Evolutionary conservation across 441 rosid genomes (phyloP).

Genomic region (Eutrema salsugineum): DNA sequence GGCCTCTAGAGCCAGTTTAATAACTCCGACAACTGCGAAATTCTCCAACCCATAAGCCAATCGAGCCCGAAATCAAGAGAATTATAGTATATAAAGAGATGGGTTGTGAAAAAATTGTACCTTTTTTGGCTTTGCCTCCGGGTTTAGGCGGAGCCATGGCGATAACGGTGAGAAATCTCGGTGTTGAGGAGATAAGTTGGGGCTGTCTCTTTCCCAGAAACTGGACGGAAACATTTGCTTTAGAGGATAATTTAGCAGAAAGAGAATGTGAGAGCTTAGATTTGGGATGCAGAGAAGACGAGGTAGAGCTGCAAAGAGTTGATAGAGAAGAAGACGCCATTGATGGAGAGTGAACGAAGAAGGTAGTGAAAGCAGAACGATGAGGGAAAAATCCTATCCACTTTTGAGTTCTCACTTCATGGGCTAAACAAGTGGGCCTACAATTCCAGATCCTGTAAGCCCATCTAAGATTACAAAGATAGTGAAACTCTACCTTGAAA

Average conservation of each 20-base stretch:
- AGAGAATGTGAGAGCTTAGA: slow-evolving; percentile 5
- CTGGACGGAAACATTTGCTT: slow-evolving; percentile 31
- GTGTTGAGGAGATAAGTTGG: slow-evolving; percentile 34
- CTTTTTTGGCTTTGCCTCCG: slow-evolving; percentile 39
- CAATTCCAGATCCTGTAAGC: neutral
- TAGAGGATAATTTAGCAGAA: slow-evolving; percentile 27
- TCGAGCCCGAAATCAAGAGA: neutral
- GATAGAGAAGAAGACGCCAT: slow-evolving; percentile 38
- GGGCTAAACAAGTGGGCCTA: neutral
- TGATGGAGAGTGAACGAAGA: slow-evolving; percentile 4
- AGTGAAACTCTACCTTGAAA: too few relatives aligned
- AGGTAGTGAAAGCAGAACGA: neutral
- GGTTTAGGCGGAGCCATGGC: slow-evolving; percentile 43
- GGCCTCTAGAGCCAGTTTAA: slow-evolving; percentile 88
- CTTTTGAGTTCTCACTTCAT: slow-evolving; percentile 15
- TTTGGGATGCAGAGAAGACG: slow-evolving; percentile 15
- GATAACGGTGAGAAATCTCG: slow-evolving; percentile 37
- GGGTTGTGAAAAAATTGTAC: slow-evolving; percentile 9
- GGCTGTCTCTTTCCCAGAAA: slow-evolving; percentile 29
- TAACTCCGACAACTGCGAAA: slow-evolving; percentile 64
- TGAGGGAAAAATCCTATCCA: slow-evolving; percentile 24
- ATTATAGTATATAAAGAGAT: neutral
- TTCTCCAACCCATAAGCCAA: neutral
- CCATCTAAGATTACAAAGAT: too few relatives aligned
- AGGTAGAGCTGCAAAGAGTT: slow-evolving; percentile 9